These are phyloP conservation scores for Claviceps purpurea DNA, from an alignment of 2,329 filamentous ascomycete genomes.

Conservation along the genomic window DNA sequence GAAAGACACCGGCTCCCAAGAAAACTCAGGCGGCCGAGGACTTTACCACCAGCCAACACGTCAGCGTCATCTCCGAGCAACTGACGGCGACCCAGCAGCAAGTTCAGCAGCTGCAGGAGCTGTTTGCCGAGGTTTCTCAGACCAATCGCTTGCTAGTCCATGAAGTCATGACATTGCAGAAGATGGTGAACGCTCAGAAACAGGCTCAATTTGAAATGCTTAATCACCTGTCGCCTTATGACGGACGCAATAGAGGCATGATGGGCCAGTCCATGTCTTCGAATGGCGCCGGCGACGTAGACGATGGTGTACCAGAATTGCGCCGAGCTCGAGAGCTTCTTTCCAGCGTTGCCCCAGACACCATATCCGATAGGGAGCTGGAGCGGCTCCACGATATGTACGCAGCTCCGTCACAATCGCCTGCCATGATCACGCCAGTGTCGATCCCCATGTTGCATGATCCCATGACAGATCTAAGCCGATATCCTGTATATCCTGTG, in stretches of 20 bases:
- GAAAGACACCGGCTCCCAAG: slow-evolving; percentile 84
- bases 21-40: slow-evolving; percentile 58
- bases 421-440: slow-evolving; percentile 26
- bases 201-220: slow-evolving; percentile 45
- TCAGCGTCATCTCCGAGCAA: slow-evolving; percentile 78
- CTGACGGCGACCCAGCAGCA: slow-evolving; percentile 85
- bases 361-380: slow-evolving; percentile 39
- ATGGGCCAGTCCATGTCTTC: slow-evolving; percentile 20
- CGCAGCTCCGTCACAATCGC: slow-evolving; percentile 40
- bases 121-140: slow-evolving; percentile 63
- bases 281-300: slow-evolving; percentile 28
- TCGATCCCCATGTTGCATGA: slow-evolving; percentile 37
- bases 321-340: slow-evolving; percentile 44
- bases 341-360: slow-evolving; percentile 37
- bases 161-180: slow-evolving; percentile 47
- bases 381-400: slow-evolving; percentile 42
- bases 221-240: slow-evolving; percentile 37
- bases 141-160: slow-evolving; percentile 49
- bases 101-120: slow-evolving; percentile 73
- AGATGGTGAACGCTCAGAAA: slow-evolving; percentile 44
- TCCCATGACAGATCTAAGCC: slow-evolving; percentile 38
- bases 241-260: slow-evolving; percentile 25
- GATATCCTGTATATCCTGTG: slow-evolving; percentile 75
- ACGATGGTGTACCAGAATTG: slow-evolving; percentile 39
- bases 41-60: slow-evolving; percentile 70